Evolutionary conservation across 306 rosid genomes (phyloP), one percentile per base, ranked within the genome.

Genomic region (Quercus agrifolia): DNA sequence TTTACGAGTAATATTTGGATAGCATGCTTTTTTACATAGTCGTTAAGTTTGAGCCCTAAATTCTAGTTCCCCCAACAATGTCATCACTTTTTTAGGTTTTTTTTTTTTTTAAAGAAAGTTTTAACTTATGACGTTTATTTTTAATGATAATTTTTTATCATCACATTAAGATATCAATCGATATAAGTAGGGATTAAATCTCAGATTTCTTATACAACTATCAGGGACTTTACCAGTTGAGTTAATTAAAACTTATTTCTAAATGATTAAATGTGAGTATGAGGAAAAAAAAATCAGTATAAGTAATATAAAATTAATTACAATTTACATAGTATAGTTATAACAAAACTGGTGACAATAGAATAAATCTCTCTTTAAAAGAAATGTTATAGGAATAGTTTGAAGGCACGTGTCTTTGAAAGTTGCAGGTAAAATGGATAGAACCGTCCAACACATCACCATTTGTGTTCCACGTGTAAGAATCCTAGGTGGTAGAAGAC

Each of bases 401-500:
- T 23, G 15, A 21, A 2, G 71, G 80, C 90, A 88, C 88, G 83
- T 77, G 88, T 77, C 84, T 6, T 21, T 23, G 56, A 73, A 56
- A 73, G 61, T 79, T 71, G 80, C 80, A 61, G 64, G 70, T 44
- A 63, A 9, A 27, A 74, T 27, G 5, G 41, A 38, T 33, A 55
- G 58, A 74, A 79, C 83, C 81, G 68, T 77, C 77, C 72, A 75
- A 71, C 52, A 15, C 81, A 20, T 64, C 52, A 4, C 33, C 23
- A 30, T 79, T 52, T 38, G 49, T 12, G 10, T 1, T 38, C 74
- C 72, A 66, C 63, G 82, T 79, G 77, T 44, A 19, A 61, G 56
- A 27, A 52, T 73, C 76, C 30, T 28, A 56, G 70, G 46, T 35
- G 51, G 81, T 59, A n/a, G 41, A 80, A 78, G 87, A 78, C 80